Base-by-base conservation (phyloP, 148 eudicot species). In the Cornus controversa region DNA sequence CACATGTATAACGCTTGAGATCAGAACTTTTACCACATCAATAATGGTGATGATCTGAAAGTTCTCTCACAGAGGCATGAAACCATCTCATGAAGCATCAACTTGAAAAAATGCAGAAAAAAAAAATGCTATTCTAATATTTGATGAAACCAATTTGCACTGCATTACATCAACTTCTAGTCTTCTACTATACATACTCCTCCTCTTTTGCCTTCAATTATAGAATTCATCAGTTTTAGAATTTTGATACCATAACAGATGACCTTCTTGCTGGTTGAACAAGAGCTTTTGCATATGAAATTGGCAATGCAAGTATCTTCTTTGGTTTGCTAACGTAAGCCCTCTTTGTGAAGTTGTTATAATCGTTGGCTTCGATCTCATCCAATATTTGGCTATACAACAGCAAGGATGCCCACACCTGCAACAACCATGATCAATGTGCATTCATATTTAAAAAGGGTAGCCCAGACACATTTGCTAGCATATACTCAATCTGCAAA, bases 321-420 rank as follows among this genome's bases (percentile, higher is more conserved):
- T 93, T 91, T 15, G 87, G 83, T 82, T 91, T 91, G 82, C 90
- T 82, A 23, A 93, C 97, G 60, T 91, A 91, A 10, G 97, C 97
- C 80, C 93, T 85, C 79, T 86, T 93, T 1, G 97, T 89, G 86
- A 93, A 93, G 81, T 89, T 93, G 71, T 91, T 87, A 87, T 91
- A 93, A 66, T 91, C 97, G 13, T 89, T 93, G 3, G 90, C 97
- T 82, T 91, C 97, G 11, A 93, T 93, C 73, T 93, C 97, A 58
- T 93, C 97, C 76, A 93, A 62, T 83, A 93, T 93, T 47, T 93
- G 89, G 4, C 90, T 88, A 70, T 91, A 91, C 53, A 93, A 78
- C 78, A 91, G 82, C 84, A 92, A 76, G 14, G 97, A 90, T 10
- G 97, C 97, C 97, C 94, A 90, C 27, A 92, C 97, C 97, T 92